Evolutionary conservation across 108 stramenopile species (phyloP), one percentile per base, ranked within the genome.

Genomic region (Mayamaea pseudoterrestris): DNA sequence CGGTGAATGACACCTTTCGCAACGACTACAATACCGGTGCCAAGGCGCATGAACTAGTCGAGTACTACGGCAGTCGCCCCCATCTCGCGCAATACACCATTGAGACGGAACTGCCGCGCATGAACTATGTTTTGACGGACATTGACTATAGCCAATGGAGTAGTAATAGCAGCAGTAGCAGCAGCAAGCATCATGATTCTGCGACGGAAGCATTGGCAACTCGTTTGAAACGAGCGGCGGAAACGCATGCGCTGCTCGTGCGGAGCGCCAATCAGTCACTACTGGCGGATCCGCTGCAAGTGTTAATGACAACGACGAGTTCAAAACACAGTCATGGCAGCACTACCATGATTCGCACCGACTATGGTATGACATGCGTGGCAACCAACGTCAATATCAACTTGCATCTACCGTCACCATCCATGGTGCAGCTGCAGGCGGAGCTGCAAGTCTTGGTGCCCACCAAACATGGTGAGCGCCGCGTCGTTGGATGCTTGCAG

Each of bases 201-300:
- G 75, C 42, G 47, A 22, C 42, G 16, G 44, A 71, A 60, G 37
- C 16, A 18, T 3, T 3, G 18, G 37, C 16, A 6, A 39, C 8
- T 34, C 42, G 74, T 58, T 49, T 24, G 14, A 35, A 1, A 32
- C 24, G 52, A 43, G 57, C 40, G 65, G 61, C 45, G 36, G 61
- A 63, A 50, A 47, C 51, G 1, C 31, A 57, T 16, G 58, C 40
- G 55, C 58, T 66, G 50, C 46, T 32, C 44, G 66, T 49, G 41
- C 73, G 82, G 35, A 67, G 76, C 26, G 68, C 87, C 23, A 89
- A 89, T 54, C 87, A 89, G 46, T 81, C 81, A 16, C 49, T 89
- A 34, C 50, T 89, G 41, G 82, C 87, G 7, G 87, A 89, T 63
- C 50, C 81, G 16, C 41, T 89, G 1, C 65, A 80, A 16, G 74